These are phyloP conservation scores for Ascochyta clinopodiicola DNA, from an alignment of 2,329 filamentous ascomycete species.

Conservation along the genomic window DNA sequence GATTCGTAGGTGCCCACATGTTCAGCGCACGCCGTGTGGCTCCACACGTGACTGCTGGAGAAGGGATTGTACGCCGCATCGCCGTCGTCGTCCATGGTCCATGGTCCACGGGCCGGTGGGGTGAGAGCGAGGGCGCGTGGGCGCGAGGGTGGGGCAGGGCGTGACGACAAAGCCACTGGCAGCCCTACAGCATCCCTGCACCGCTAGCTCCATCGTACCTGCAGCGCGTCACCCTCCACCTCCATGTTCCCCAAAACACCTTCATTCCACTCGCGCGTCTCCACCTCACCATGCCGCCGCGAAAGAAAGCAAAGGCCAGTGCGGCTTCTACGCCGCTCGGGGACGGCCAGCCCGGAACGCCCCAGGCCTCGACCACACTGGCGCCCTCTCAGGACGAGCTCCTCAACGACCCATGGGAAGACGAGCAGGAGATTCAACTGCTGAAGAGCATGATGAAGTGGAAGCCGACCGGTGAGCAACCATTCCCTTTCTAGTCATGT, in stretches of 20 bases:
- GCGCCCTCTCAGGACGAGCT: conserved; percentile 63
- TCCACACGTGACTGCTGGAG: conserved; percentile 67
- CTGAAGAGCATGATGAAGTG: conserved; percentile 92
- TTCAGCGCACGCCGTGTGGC: conserved; percentile 57
- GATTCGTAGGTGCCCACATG: conserved; percentile 30
- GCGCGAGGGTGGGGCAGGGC: conserved; percentile 17
- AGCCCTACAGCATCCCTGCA: conserved; percentile 37
- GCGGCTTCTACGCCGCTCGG: conserved; percentile 63
- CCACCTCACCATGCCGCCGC: conserved; percentile 65
- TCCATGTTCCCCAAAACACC: neutral
- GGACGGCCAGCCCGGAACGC: conserved; percentile 50
- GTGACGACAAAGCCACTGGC: conserved; percentile 38
- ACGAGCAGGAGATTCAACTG: conserved; percentile 90
- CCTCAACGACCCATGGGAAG: conserved; percentile 82
- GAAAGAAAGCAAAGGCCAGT: conserved; percentile 69
- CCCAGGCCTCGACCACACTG: conserved; percentile 46
- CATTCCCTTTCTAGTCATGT: accelerated
- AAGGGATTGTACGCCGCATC: conserved; percentile 64
- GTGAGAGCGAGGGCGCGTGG: conserved; percentile 20
- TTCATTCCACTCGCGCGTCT: neutral
- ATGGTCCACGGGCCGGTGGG: conserved; percentile 1
- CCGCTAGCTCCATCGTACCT: conserved; percentile 18
- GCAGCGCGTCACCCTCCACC: conserved; percentile 13
- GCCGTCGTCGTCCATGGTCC: conserved; percentile 41
- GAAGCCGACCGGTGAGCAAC: conserved; percentile 80